phyloP scores from a whole-genome alignment of 768 basidiomycete species.

The Boletus tomentosulus region DNA sequence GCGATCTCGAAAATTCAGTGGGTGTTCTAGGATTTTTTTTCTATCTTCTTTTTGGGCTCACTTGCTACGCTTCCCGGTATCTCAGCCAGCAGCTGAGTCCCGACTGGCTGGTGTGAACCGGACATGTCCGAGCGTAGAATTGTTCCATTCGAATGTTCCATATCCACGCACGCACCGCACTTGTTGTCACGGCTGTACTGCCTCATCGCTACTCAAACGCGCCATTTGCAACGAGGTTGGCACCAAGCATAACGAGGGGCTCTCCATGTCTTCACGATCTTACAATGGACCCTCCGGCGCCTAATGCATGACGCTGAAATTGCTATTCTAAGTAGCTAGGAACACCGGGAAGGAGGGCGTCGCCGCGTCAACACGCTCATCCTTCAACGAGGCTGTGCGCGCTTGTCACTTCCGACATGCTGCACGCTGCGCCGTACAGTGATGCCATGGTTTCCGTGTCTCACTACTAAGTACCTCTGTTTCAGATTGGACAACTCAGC shows the following conservation, averaged over 20 bases:
- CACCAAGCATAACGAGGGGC: background rate
- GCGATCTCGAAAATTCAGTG: background rate
- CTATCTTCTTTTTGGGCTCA: background rate
- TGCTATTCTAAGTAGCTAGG: constrained; percentile 1
- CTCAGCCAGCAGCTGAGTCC: background rate
- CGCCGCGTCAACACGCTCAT: background rate
- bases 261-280: background rate
- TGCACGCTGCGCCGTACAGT: too few species aligned
- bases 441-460: too few species aligned
- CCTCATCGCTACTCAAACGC: constrained; percentile 2
- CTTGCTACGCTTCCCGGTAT: background rate
- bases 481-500: too few species aligned
- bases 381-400: background rate
- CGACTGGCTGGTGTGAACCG: background rate
- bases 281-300: background rate
- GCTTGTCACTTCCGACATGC: background rate
- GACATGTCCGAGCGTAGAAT: constrained; percentile 12
- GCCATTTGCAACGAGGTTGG: background rate
- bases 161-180: constrained; percentile 13
- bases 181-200: constrained; percentile 1
- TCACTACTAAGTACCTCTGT: too few species aligned
- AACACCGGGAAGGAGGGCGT: background rate
- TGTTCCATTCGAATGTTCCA: constrained; percentile 28
- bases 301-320: background rate
- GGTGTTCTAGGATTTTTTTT: background rate